These are phyloP conservation scores for Hansenula sp. DNA, from an alignment of 1,139 yeast species.

Conservation along the genomic window DNA sequence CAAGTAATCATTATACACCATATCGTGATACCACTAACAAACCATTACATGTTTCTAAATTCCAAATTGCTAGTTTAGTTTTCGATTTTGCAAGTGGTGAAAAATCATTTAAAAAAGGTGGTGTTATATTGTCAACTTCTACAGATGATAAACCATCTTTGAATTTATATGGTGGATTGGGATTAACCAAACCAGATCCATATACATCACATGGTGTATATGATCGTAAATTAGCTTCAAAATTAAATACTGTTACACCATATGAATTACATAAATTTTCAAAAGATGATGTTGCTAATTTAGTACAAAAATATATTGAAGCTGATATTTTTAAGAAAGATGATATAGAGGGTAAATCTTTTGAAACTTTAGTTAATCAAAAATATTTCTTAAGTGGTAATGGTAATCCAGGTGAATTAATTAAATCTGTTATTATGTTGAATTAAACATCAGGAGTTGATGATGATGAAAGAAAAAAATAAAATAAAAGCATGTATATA, in stretches of 20 bases:
- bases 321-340: constrained; percentile 52
- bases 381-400: constrained; percentile 65
- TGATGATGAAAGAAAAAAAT: no score
- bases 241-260: constrained; percentile 40
- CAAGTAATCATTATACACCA: constrained; percentile 50
- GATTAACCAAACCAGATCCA: constrained; percentile 49
- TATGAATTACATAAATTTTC: constrained; percentile 47
- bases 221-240: constrained; percentile 50
- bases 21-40: constrained; percentile 58
- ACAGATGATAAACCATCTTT: constrained; percentile 39
- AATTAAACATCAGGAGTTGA: no score
- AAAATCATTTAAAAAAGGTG: constrained; percentile 49
- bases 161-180: constrained; percentile 62
- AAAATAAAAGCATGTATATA: constrained; percentile 1
- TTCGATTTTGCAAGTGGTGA: constrained; percentile 56
- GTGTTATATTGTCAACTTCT: constrained; percentile 62
- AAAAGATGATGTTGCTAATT: constrained; percentile 47
- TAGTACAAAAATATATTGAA: constrained; percentile 50
- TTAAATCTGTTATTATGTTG: constrained; percentile 39
- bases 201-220: constrained; percentile 48
- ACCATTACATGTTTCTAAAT: constrained; percentile 55
- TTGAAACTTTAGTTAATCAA: constrained; percentile 39
- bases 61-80: constrained; percentile 64
- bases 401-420: constrained; percentile 73
- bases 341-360: constrained; percentile 25